Conservation (phyloP, 2,329 filamentous ascomycete genomes). For the Dryadomyces sulphureus region DNA sequence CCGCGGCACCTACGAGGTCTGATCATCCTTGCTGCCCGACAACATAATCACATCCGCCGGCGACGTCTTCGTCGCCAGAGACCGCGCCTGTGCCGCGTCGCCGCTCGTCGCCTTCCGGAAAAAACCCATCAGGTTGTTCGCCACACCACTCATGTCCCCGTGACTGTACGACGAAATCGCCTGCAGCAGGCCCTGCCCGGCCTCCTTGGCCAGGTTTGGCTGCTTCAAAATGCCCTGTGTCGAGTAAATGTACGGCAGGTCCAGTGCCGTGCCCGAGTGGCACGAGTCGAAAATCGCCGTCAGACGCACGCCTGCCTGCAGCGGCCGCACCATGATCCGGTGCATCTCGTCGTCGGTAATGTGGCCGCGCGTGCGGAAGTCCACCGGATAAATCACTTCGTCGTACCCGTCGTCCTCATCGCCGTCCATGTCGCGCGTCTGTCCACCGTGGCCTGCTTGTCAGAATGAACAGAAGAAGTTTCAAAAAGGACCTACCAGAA, state of each 20-base stretch:
- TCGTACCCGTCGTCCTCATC: constrained; percentile 74
- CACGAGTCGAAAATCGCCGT: constrained; percentile 53
- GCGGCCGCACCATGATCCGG: constrained; percentile 49
- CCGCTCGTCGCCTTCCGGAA: constrained; percentile 81
- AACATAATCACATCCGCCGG: constrained; percentile 96
- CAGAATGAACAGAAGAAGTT: background rate
- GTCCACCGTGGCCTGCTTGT: constrained; percentile 50
- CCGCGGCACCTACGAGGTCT: no score
- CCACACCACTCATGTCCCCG: constrained; percentile 72
- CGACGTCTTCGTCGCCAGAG: constrained; percentile 78
- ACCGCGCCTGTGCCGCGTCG: constrained; percentile 65
- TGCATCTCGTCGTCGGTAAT: constrained; percentile 80
- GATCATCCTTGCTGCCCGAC: constrained; percentile 90
- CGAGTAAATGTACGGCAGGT: constrained; percentile 54
- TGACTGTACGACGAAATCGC: constrained; percentile 43
- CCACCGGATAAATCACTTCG: constrained; percentile 72
- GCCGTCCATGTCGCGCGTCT: constrained; percentile 63
- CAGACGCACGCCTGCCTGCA: constrained; percentile 39
- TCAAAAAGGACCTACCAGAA: constrained; percentile 46
- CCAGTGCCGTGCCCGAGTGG: constrained; percentile 51
- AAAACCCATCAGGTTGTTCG: constrained; percentile 64
- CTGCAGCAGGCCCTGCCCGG: constrained; percentile 46
- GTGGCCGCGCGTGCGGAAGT: constrained; percentile 59
- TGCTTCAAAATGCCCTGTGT: constrained; percentile 55
- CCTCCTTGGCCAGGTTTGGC: constrained; percentile 53